Base-by-base conservation (phyloP, 108 stramenopile species). In the Pseudonitzschia pungens region DNA sequence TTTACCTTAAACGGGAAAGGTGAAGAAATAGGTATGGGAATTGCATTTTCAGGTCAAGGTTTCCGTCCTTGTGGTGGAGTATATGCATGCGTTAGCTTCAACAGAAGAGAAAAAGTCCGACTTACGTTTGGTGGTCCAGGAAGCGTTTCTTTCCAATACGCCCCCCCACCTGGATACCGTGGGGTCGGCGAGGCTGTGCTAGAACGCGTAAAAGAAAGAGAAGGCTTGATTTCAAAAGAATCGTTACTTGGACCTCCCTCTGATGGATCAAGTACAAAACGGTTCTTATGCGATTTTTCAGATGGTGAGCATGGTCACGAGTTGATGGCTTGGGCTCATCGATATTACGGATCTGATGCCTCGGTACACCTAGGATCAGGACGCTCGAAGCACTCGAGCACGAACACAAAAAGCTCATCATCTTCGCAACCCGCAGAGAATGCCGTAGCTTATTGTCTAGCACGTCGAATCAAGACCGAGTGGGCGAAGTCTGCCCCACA, bases 1-100 rank as follows among this genome's bases (percentile, higher is more conserved):
- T 98, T 98, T 67, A 92, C 91, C 16, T 76, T 96, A 44, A 97
- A 98, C 74, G 97, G 97, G 22, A 78, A 79, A 77, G 91, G 77
- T 4, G 91, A 92, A 78, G 91, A 92, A 75, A 88, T 93, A 26
- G 95, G 92, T 7, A 93, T 93, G 92, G 95, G 95, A 11, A 54
- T 85, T 55, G 95, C 95, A 26, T 96, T 92, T 70, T 81, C 81
- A 40, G 91, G 88, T 12, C 76, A 88, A 68, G 89, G 89, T 51
- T 95, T 95, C 73, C 80, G 87, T 27, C 93, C 93, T 28, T 92
- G 89, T 73, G 89, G 92, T 53, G 95, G 95, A 51, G 89, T 96
- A 7, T 92, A 88, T 67, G 86, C 91, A n/a, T 92, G 90, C 68
- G 92, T 96, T 7, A 90, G 90, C 70, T 96, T 96, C 73, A 96